Base-by-base conservation (phyloP, 768 basidiomycete genomes). In the Suillus cothurnatus region DNA sequence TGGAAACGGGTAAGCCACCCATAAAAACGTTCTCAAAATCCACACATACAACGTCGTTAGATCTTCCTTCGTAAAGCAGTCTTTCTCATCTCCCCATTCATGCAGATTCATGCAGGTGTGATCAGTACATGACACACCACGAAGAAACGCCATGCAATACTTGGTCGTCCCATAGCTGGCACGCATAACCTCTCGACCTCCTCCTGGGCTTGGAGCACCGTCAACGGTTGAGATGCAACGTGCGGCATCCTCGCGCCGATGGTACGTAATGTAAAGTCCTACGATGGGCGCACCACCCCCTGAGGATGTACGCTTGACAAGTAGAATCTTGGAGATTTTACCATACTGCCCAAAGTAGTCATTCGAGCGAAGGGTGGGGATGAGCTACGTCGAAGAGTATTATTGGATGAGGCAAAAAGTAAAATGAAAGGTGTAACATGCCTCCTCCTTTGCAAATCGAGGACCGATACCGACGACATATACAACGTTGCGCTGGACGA, bases 281-380 rank as follows among this genome's bases (percentile, higher is more conserved):
- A 97, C 86, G 55, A 90, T 88, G 57, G 90, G 90, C 19, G 83
- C 85, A 63, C 86, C 86, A 57, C 87, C 88, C 52, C 88, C 90
- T 11, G 92, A 87, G 5, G 89, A 82, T 6, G 89, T 91, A 45
- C 97, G 90, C 77, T 98, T 98, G 59, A 94, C 90, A 36, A 99
- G 85, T 61, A 98, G 83, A 57, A 99, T 94, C 81, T 97, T 97
- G 50, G 91, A 88, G 70, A 99, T 98, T 81, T 96, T 98, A 70
- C 97, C 97, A 77, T 98, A 99, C 74, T 97, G 95, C 12, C 97
- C 97, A 74, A 99, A 99, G 75, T 97, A 98, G 70, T 99, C 97
- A 70, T 90, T 90, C 6, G 94, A 95, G 55, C 97, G 93, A 47
- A 99, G 80, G 15, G 95, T 93, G 1, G 95, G 90, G 69, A 98